These are phyloP conservation scores for Sclerotinia glacialis DNA, from an alignment of 2,329 filamentous ascomycete genomes.

Conservation along the genomic window DNA sequence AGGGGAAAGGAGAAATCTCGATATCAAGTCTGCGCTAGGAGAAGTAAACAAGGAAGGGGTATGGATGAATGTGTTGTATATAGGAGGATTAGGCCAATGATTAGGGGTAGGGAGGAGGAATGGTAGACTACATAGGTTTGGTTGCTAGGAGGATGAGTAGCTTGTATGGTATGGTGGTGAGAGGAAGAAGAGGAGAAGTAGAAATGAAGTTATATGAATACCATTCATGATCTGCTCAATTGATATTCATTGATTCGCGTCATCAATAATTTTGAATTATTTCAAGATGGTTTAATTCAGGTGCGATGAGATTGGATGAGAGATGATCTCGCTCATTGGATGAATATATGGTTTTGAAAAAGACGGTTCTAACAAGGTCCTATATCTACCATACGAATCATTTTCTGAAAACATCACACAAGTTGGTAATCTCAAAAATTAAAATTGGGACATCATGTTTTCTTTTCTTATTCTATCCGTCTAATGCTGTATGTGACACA, in stretches of 20 bases:
- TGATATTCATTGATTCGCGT: neutral
- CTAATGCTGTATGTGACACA: too few relatives aligned
- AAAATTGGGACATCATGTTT: too few relatives aligned
- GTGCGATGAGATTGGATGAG: neutral
- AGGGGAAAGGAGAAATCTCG: neutral
- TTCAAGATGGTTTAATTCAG: too few relatives aligned
- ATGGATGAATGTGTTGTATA: slow-evolving; percentile 8
- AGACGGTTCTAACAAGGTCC: too few relatives aligned
- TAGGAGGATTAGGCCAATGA: neutral
- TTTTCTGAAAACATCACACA: too few relatives aligned
- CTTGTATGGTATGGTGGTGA: neutral
- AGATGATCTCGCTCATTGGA: too few relatives aligned
- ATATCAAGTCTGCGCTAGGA: neutral
- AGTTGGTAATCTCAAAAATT: too few relatives aligned
- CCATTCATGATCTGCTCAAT: neutral
- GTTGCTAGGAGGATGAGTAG: neutral
- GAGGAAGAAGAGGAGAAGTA: neutral
- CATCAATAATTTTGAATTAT: neutral
- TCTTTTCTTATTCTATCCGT: too few relatives aligned
- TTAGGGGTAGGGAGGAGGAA: neutral
- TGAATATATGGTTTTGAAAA: neutral
- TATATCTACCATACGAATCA: too few relatives aligned
- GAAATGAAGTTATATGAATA: neutral
- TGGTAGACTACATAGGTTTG: neutral
- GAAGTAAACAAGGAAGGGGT: neutral